Conservation (phyloP, 2,329 filamentous ascomycete species). For the Chaetoscypha palmicola region DNA sequence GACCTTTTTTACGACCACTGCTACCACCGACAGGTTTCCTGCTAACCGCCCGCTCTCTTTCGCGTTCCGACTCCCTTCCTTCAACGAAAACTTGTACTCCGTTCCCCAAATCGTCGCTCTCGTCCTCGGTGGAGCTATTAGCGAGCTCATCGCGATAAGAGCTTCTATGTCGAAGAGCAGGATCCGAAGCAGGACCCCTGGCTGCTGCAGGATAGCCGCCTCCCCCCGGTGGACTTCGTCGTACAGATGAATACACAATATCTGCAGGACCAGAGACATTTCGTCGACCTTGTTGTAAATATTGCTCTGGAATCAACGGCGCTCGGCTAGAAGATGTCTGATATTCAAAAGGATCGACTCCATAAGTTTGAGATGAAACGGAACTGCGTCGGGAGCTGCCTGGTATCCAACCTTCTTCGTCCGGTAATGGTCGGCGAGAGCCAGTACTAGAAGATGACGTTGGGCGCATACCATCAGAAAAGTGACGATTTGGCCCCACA, state of each 20-base stretch:
- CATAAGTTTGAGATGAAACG: slow-evolving; percentile 27
- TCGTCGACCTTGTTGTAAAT: slow-evolving; percentile 27
- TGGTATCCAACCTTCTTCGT: slow-evolving; percentile 40
- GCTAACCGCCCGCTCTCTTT: slow-evolving; percentile 7
- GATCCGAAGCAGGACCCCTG: slow-evolving; percentile 20
- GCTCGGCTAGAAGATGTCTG: slow-evolving; percentile 28
- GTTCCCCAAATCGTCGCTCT: slow-evolving; percentile 26
- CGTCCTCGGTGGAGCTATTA: slow-evolving; percentile 14
- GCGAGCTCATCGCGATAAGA: slow-evolving; percentile 16
- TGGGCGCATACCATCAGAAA: slow-evolving; percentile 27
- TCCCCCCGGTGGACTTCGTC: slow-evolving; percentile 18
- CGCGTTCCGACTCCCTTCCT: slow-evolving; percentile 14
- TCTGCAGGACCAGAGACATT: slow-evolving; percentile 31
- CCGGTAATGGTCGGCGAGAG: slow-evolving; percentile 35
- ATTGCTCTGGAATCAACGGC: slow-evolving; percentile 27
- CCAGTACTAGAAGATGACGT: slow-evolving; percentile 34
- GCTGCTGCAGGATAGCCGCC: slow-evolving; percentile 16
- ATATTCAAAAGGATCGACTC: slow-evolving; percentile 33
- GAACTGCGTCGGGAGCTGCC: slow-evolving; percentile 31
- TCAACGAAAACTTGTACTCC: slow-evolving; percentile 27
- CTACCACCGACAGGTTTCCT: slow-evolving; percentile 22
- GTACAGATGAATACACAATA: slow-evolving; percentile 29
- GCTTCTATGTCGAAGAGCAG: slow-evolving; percentile 13
- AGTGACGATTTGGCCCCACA: slow-evolving; percentile 17
- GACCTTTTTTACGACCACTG: slow-evolving; percentile 21